Evolutionary conservation across 1,284 basidiomycete genomes (phyloP).

Genomic region (Retiboletus flavoniger): DNA sequence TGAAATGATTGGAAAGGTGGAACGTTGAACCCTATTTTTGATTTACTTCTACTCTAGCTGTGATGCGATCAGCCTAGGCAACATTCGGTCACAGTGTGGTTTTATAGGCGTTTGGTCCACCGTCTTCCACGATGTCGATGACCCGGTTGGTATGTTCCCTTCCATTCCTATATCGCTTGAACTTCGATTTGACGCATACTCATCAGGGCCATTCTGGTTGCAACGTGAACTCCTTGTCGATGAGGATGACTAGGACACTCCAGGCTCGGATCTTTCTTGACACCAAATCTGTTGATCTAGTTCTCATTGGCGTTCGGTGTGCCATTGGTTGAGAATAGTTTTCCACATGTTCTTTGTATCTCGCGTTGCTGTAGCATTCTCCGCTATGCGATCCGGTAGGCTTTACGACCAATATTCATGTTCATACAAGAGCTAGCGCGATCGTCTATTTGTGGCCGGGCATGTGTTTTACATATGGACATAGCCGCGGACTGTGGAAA

Average conservation of each 20-base stretch:
- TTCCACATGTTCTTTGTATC: neutral
- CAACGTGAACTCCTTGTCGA: conserved; percentile 27
- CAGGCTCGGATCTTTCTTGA: neutral
- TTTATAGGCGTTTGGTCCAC: conserved; percentile 70
- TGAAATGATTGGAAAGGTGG: neutral
- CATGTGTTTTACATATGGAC: conserved; percentile 6
- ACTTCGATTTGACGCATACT: neutral
- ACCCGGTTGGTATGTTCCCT: conserved; percentile 49
- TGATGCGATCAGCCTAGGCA: conserved; percentile 63
- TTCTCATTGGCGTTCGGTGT: neutral
- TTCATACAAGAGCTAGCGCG: neutral
- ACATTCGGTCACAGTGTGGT: conserved; percentile 56
- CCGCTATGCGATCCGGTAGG: neutral
- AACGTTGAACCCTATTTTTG: neutral
- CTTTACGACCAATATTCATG: neutral
- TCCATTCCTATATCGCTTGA: neutral
- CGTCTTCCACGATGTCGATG: conserved; percentile 56
- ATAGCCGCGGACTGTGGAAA: neutral
- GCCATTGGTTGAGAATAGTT: neutral
- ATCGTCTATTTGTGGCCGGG: conserved; percentile 2
- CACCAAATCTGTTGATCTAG: neutral
- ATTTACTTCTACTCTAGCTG: conserved; percentile 40
- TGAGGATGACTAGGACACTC: conserved; percentile 20
- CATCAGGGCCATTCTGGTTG: conserved; percentile 33
- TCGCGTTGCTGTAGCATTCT: neutral